Percentiles rank a stretch among this genome's conserved stretches.
Conservation (phyloP, 768 basidiomycete species). For the Kwoniella shandongensis region DNA sequence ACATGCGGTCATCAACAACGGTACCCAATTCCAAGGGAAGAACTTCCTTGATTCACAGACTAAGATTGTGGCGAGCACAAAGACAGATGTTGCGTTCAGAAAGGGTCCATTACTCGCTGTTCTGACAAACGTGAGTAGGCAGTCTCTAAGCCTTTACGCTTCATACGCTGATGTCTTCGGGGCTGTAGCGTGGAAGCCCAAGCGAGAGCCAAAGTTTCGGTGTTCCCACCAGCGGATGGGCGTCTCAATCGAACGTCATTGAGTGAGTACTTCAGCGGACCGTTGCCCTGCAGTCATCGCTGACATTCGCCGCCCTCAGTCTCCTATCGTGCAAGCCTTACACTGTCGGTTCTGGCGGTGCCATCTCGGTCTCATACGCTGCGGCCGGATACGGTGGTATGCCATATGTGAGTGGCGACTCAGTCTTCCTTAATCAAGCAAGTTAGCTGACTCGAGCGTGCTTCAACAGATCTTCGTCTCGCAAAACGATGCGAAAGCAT, state of each 20-base stretch:
- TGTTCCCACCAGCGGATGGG: slow-evolving; percentile 35
- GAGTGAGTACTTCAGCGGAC: slow-evolving; percentile 34
- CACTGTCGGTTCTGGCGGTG: slow-evolving; percentile 35
- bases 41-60: slow-evolving; percentile 37
- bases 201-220: slow-evolving; percentile 37
- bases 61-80: slow-evolving; percentile 31
- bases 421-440: not conserved
- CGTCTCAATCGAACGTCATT: slow-evolving; percentile 39
- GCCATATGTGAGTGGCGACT: slow-evolving; percentile 41
- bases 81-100: slow-evolving; percentile 44
- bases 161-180: not conserved
- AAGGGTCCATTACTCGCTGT: slow-evolving; percentile 49
- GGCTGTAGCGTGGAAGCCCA: slow-evolving; percentile 38
- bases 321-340: slow-evolving; percentile 44
- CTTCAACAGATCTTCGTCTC: slow-evolving; percentile 30
- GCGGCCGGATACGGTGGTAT: slow-evolving; percentile 45
- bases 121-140: slow-evolving; percentile 45
- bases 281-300: not conserved
- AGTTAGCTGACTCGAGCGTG: not conserved
- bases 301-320: slow-evolving; percentile 17
- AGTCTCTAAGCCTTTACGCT: not conserved
- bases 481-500: slow-evolving; percentile 23
- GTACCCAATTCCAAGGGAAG: slow-evolving; percentile 31
- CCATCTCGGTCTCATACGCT: slow-evolving; percentile 44
- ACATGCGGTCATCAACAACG: slow-evolving; percentile 42